These are phyloP conservation scores for Wickerhamiella hasegawae DNA, from an alignment of 805 yeast species.

Conservation along the genomic window DNA sequence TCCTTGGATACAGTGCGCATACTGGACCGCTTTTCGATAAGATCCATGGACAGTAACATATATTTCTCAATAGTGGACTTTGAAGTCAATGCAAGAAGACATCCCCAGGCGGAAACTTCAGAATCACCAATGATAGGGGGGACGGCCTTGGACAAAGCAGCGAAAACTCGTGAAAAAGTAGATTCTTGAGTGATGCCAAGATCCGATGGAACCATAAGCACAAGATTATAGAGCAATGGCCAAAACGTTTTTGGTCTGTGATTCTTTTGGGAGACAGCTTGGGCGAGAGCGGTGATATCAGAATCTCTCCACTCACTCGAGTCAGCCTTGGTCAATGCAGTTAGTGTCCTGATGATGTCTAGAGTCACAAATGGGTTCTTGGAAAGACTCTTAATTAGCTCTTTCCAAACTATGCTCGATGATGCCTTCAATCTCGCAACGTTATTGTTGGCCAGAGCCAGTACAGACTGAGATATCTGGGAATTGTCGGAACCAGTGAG, in stretches of 20 bases:
- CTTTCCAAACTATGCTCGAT: constrained; percentile 7
- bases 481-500: constrained; percentile 26
- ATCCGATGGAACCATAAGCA: neutral
- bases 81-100: constrained; percentile 11
- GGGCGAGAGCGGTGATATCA: constrained; percentile 9
- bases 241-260: constrained; percentile 11
- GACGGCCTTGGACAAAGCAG: constrained; percentile 8
- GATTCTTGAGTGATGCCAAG: neutral
- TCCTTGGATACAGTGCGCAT: neutral
- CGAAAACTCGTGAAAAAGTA: constrained; percentile 2
- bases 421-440: constrained; percentile 8
- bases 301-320: constrained; percentile 16
- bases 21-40: neutral
- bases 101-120: constrained; percentile 16
- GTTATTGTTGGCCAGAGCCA: constrained; percentile 25
- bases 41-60: neutral
- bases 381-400: constrained; percentile 13
- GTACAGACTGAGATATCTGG: constrained; percentile 27
- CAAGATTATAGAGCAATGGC: constrained; percentile 13
- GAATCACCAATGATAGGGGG: constrained; percentile 5
- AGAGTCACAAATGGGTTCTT: constrained; percentile 10
- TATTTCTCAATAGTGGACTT: too few relatives aligned
- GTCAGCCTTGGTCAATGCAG: constrained; percentile 29
- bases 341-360: constrained; percentile 22
- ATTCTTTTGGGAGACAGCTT: constrained; percentile 6